A percentile compares a stretch with the other conserved stretches of the same genome.
Evolutionary conservation across 2,329 filamentous ascomycete species (phyloP).

Genomic region (Cercospora sesami): DNA sequence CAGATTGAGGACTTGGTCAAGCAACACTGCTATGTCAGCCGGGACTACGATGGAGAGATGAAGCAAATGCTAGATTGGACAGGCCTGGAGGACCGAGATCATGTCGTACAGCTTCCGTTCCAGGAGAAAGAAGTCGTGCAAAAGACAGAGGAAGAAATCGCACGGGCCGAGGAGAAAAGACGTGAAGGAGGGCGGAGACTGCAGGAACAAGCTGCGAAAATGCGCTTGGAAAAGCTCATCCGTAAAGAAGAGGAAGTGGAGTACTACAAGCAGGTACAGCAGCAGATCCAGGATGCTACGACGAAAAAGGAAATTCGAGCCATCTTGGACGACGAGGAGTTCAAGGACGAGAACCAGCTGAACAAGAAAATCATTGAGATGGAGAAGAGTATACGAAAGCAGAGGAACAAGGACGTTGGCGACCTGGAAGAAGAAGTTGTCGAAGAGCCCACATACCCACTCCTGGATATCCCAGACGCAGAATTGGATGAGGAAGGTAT

Average conservation of each 20-base stretch:
- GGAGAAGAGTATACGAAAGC: constrained; percentile 84
- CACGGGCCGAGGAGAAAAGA: constrained; percentile 84
- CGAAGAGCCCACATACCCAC: constrained; percentile 79
- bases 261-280: constrained; percentile 84
- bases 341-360: constrained; percentile 85
- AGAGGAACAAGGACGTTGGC: constrained; percentile 89
- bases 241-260: constrained; percentile 94
- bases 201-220: constrained; percentile 95
- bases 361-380: constrained; percentile 85
- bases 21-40: constrained; percentile 86
- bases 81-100: constrained; percentile 83
- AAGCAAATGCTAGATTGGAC: constrained; percentile 82
- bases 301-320: constrained; percentile 90
- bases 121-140: constrained; percentile 87
- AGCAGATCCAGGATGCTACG: constrained; percentile 64
- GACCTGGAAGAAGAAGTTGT: constrained; percentile 73
- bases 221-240: constrained; percentile 91
- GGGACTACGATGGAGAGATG: constrained; percentile 78
- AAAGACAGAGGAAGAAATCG: constrained; percentile 93
- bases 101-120: constrained; percentile 88
- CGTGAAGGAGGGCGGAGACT: constrained; percentile 89
- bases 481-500: constrained; percentile 86
- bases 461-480: constrained; percentile 87
- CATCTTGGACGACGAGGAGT: constrained; percentile 78
- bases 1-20: constrained; percentile 86